These are phyloP conservation scores for Debaryomyces hansenii DNA, from an alignment of 805 yeast species.

Conservation along the genomic window DNA sequence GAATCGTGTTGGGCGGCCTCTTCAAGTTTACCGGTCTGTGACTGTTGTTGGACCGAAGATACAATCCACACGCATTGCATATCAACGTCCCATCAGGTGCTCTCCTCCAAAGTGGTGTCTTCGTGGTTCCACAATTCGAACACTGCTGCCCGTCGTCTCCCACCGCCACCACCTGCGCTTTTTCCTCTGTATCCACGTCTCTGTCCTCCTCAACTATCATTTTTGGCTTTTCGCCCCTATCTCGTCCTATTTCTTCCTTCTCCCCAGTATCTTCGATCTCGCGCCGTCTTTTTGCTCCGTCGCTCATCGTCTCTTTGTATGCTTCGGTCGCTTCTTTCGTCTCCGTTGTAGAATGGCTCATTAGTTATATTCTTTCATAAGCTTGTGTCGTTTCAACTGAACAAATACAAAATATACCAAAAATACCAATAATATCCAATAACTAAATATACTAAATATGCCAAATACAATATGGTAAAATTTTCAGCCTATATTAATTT, in stretches of 20 bases:
- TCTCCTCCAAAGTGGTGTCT: conserved; percentile 60
- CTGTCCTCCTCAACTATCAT: not conserved
- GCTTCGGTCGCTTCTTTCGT: too few relatives aligned
- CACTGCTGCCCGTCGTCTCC: conserved; percentile 45
- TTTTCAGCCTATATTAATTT: too few relatives aligned
- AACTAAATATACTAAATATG: too few relatives aligned
- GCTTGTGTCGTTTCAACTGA: too few relatives aligned
- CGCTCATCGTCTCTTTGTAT: too few relatives aligned
- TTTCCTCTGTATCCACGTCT: not conserved
- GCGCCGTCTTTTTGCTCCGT: too few relatives aligned
- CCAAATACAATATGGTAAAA: too few relatives aligned
- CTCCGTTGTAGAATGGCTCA: too few relatives aligned
- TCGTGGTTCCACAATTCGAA: conserved; percentile 55
- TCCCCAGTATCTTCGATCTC: not conserved
- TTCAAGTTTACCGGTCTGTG: conserved; percentile 67
- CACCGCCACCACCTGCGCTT: not conserved
- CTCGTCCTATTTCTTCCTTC: not conserved
- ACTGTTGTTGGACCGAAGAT: conserved; percentile 57
- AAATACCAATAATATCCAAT: too few relatives aligned
- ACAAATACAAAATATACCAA: too few relatives aligned
- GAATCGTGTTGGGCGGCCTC: conserved; percentile 52
- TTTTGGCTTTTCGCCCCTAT: not conserved
- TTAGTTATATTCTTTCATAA: too few relatives aligned
- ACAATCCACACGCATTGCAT: conserved; percentile 62
- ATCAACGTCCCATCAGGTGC: conserved; percentile 56